Percentiles rank a stretch among this genome's conserved stretches.
Conservation (phyloP, 805 yeast species). For the Debaryomyces maramus region DNA sequence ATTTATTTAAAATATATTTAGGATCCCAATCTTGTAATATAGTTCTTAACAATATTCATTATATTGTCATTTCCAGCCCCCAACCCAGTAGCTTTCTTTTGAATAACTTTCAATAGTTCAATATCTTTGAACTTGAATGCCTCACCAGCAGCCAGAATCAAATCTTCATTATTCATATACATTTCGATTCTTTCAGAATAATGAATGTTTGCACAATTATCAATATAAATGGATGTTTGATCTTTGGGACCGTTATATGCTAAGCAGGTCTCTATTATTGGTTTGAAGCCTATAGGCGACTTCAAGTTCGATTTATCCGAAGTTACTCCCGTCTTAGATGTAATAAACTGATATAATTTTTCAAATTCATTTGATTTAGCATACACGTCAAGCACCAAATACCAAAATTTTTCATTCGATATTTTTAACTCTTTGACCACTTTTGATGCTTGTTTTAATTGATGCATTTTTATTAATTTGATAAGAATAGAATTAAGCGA, state of each 20-base stretch:
- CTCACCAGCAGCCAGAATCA: constrained; percentile 49
- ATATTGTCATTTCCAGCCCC: constrained; percentile 12
- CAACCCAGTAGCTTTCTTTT: constrained; percentile 17
- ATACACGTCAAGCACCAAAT: constrained; percentile 30
- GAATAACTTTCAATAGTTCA: constrained; percentile 26
- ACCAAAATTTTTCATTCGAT: constrained; percentile 33
- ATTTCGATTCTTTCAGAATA: constrained; percentile 50
- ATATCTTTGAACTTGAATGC: constrained; percentile 47
- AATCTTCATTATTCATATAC: constrained; percentile 54
- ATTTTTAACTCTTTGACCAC: constrained; percentile 34
- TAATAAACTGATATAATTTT: constrained; percentile 32
- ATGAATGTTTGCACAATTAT: constrained; percentile 46
- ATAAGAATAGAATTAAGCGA: constrained; percentile 27
- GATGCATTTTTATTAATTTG: constrained; percentile 35
- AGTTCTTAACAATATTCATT: constrained; percentile 16
- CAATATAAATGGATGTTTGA: constrained; percentile 62
- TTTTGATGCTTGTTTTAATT: constrained; percentile 33
- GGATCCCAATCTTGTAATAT: constrained; percentile 29
- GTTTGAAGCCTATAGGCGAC: constrained; percentile 71
- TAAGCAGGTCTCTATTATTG: constrained; percentile 57
- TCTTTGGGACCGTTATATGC: constrained; percentile 51
- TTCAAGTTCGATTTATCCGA: constrained; percentile 32
- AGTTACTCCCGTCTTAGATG: constrained; percentile 14
- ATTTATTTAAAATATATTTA: constrained; percentile 9
- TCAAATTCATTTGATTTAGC: constrained; percentile 32